A percentile compares a stretch with the other conserved stretches of the same genome.
Conservation (phyloP, 177 flowering plant species). For the Vitis hybrid region DNA sequence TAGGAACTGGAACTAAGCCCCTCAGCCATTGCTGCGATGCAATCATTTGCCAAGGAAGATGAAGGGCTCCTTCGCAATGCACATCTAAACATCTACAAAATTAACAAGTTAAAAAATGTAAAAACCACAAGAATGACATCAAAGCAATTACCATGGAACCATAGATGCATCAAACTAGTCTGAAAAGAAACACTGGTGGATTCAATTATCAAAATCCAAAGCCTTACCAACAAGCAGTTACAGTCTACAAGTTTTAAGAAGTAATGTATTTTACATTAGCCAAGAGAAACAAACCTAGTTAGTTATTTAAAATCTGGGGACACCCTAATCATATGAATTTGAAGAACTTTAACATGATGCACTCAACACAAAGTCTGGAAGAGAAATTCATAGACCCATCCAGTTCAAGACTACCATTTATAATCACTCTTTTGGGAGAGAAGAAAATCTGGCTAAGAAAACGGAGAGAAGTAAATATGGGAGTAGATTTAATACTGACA, state of each 20-base stretch:
- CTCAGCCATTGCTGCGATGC: constrained; percentile 83
- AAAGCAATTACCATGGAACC: neutral
- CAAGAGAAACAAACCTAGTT: too few species aligned
- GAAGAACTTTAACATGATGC: too few species aligned
- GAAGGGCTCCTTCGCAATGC: constrained; percentile 68
- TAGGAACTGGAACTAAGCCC: constrained; percentile 69
- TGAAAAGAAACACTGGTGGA: neutral
- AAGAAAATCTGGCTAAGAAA: too few species aligned
- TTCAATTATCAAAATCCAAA: neutral
- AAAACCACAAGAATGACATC: neutral
- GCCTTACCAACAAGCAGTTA: neutral
- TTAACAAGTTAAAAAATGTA: neutral
- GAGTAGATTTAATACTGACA: too few species aligned
- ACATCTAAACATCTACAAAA: constrained; percentile 74
- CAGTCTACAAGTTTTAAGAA: neutral
- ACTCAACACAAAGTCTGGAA: too few species aligned
- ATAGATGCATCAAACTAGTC: constrained; percentile 5
- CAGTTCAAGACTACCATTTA: too few species aligned
- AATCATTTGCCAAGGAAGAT: constrained; percentile 79
- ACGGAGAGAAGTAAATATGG: too few species aligned
- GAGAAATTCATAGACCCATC: too few species aligned
- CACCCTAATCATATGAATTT: too few species aligned
- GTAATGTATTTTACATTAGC: too few species aligned
- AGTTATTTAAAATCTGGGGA: too few species aligned
- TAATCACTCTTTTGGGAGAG: too few species aligned